phyloP scores from a whole-genome alignment of 2,329 filamentous ascomycete genomes.

The Colletotrichum sp. region DNA sequence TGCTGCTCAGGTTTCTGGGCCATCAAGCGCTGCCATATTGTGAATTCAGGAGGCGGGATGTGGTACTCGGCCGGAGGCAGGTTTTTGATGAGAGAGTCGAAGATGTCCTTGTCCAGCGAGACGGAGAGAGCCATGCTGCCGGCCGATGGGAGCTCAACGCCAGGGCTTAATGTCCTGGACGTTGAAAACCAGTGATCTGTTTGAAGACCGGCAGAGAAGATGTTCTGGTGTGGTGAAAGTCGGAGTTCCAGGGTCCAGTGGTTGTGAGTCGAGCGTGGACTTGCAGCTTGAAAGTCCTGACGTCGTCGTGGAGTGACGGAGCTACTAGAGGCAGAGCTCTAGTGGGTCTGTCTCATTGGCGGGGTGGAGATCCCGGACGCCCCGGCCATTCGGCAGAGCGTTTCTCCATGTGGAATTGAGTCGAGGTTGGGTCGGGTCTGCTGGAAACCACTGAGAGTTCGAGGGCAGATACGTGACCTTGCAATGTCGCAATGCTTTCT shows the following conservation, averaged over 20 bases:
- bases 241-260: background rate
- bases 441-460: background rate
- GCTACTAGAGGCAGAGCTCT: background rate
- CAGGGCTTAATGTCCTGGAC: background rate
- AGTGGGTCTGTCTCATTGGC: conserved; percentile 4
- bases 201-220: background rate
- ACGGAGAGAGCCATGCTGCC: background rate
- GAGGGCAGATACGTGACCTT: background rate
- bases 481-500: background rate
- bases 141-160: background rate
- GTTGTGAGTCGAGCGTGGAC: background rate
- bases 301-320: background rate
- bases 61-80: background rate
- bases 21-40: background rate
- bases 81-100: background rate
- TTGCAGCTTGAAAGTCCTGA: background rate
- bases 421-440: background rate
- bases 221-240: background rate
- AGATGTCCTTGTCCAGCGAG: background rate
- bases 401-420: conserved; percentile 8
- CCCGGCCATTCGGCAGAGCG: conserved; percentile 5
- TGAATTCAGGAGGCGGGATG: background rate
- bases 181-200: background rate
- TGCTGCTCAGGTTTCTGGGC: background rate
- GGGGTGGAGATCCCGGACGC: background rate